phyloP scores from a whole-genome alignment of 1,284 basidiomycete species.

The Trametes pubescens region DNA sequence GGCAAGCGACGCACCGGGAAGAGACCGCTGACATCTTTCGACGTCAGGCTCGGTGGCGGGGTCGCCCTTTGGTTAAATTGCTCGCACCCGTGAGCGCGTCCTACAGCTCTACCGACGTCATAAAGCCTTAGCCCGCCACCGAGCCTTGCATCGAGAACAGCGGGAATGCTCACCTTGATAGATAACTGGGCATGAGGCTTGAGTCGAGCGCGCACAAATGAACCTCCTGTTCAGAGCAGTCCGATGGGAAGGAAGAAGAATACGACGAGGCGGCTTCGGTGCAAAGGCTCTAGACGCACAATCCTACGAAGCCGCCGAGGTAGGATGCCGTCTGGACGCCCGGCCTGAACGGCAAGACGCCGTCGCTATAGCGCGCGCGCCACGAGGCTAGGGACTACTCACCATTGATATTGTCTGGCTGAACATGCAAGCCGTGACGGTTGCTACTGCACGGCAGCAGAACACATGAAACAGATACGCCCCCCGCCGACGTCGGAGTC shows the following conservation, averaged over 20 bases:
- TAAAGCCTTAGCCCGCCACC: conserved; percentile 7
- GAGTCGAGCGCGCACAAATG: conserved; percentile 4
- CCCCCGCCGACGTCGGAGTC: conserved; percentile 19
- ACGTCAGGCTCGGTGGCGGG: conserved; percentile 25
- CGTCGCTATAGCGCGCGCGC: not conserved
- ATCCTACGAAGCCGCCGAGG: not conserved
- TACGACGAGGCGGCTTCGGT: not conserved
- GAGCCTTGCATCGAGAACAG: conserved; percentile 4
- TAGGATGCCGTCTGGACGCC: not conserved
- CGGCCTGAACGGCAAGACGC: conserved; percentile 4
- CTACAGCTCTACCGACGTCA: conserved; percentile 23
- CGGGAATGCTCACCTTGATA: conserved; percentile 16
- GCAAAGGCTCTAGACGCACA: not conserved
- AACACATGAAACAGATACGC: conserved; percentile 16
- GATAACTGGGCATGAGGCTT: conserved; percentile 8
- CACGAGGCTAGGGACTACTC: not conserved
- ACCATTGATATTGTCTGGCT: not conserved
- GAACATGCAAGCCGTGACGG: conserved; percentile 11
- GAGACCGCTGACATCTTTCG: conserved; percentile 2
- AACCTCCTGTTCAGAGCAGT: not conserved
- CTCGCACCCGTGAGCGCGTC: conserved; percentile 12
- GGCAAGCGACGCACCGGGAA: not conserved
- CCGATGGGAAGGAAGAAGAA: not conserved
- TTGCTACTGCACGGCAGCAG: conserved; percentile 15
- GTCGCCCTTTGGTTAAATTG: conserved; percentile 29